Conservation (phyloP, 148 eudicot genomes). For the Camellia granthamiana region DNA sequence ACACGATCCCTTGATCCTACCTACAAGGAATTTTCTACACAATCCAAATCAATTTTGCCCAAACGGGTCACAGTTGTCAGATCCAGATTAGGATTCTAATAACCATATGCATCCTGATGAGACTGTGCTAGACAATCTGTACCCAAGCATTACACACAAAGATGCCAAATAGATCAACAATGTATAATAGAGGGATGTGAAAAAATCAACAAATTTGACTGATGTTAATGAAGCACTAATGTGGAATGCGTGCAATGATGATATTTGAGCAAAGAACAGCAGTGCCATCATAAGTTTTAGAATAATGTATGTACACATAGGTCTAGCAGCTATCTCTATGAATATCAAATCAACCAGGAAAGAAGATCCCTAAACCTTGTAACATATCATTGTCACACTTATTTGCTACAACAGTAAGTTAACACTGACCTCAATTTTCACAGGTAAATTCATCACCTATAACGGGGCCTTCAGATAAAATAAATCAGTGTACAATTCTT, state of each 20-base stretch:
- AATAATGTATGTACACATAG: background rate
- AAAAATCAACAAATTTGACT: background rate
- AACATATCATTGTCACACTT: background rate
- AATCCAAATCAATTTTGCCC: too few species aligned
- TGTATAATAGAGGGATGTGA: background rate
- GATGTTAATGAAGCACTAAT: background rate
- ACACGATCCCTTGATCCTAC: too few species aligned
- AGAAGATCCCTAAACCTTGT: background rate
- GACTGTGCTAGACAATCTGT: background rate
- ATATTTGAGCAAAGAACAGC: conserved; percentile 5
- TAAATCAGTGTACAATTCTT: background rate
- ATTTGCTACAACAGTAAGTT: background rate
- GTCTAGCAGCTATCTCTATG: conserved; percentile 10
- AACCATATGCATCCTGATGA: background rate
- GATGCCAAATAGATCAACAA: background rate
- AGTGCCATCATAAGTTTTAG: conserved; percentile 1
- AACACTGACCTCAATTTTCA: background rate
- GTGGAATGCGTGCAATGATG: conserved; percentile 12
- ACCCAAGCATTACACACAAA: background rate
- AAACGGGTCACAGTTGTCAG: too few species aligned
- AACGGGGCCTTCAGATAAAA: background rate
- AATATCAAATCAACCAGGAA: conserved; percentile 5
- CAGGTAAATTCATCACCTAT: background rate
- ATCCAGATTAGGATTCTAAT: too few species aligned
- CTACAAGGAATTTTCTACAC: too few species aligned